These are phyloP conservation scores for Lepiota brunneoincarnata DNA, from an alignment of 768 basidiomycete genomes.

Conservation along the genomic window DNA sequence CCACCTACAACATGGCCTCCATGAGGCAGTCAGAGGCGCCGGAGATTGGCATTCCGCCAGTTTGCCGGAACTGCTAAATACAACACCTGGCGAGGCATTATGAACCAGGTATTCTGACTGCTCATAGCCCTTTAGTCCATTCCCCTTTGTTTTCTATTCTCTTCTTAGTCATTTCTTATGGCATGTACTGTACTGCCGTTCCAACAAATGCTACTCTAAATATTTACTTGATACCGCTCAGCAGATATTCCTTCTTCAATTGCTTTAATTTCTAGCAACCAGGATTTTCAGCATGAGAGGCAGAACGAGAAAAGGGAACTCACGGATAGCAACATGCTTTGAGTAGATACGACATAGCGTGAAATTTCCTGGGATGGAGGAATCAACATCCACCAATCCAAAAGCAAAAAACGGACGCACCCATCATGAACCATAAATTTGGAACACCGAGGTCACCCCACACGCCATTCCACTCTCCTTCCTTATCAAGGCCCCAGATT, in stretches of 20 bases:
- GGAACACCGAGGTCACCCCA: constrained; percentile 29
- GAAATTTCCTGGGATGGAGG: constrained; percentile 42
- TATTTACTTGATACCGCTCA: constrained; percentile 14
- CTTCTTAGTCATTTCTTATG: too few relatives aligned
- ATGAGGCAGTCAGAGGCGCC: too few relatives aligned
- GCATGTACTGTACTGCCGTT: too few relatives aligned
- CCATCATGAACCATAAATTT: constrained; percentile 59
- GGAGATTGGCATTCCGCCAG: too few relatives aligned
- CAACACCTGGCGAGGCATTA: too few relatives aligned
- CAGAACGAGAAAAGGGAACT: constrained; percentile 22
- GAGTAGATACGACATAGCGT: constrained; percentile 58
- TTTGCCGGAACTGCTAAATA: too few relatives aligned
- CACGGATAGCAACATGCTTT: constrained; percentile 61
- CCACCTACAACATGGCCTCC: too few relatives aligned
- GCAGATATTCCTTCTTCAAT: constrained; percentile 44
- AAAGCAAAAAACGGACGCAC: constrained; percentile 23
- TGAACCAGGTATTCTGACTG: too few relatives aligned
- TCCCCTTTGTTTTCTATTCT: too few relatives aligned
- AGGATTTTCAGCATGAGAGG: not conserved
- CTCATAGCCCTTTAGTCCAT: too few relatives aligned
- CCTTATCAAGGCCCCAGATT: constrained; percentile 60
- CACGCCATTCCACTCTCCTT: constrained; percentile 54
- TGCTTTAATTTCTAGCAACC: constrained; percentile 54
- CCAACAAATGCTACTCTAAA: too few relatives aligned
- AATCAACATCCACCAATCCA: not conserved